Base-by-base conservation (phyloP, 305 asterid genomes). In the Euphrasia arctica region DNA sequence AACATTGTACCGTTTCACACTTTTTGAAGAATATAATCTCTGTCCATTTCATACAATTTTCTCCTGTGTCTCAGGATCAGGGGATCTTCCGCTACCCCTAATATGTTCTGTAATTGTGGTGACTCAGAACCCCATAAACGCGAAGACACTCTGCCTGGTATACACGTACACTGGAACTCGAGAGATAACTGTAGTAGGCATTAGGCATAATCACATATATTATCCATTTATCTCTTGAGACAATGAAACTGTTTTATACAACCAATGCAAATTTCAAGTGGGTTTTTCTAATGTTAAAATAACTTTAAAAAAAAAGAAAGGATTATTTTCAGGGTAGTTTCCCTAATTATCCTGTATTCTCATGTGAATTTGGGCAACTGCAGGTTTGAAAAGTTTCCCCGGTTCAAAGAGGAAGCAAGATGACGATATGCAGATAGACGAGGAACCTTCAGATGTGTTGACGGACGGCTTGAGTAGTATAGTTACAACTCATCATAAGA, bases 401-500 rank as follows among this genome's bases (percentile, higher is more conserved):
- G 91, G 97, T 67, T 79, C 87, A 42, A 93, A 93, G 92, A 90
- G 97, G 80, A 87, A 82, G 80, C 78, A 62, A 39, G 60, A 62
- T 18, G 76, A 69, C 57, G 65, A 78, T 64, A 18, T 69, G 69
- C 81, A 65, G 57, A 73, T 62, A 63, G 80, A 68, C 41, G 67
- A 58, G 12, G 82, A 73, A 32, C 54, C 69, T 10, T 36, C 65
- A 12, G 79, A 70, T 50, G 77, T 66, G 36, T 11, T 63, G 58
- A 72, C 65, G 9, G 54, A 73, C 70, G 54, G 74, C 70, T 67
- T 70, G 43, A 71, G 54, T 47, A 71, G 56, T 18, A 48, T 47
- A 31, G 48, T 62, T 14, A 42, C 65, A 64, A 67, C 56, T 18
- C 22, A 18, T 66, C 65, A 52, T 68, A 89, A 83, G 89, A 89